phyloP scores from a whole-genome alignment of 768 basidiomycete genomes.

The Trametes cinnabarina region DNA sequence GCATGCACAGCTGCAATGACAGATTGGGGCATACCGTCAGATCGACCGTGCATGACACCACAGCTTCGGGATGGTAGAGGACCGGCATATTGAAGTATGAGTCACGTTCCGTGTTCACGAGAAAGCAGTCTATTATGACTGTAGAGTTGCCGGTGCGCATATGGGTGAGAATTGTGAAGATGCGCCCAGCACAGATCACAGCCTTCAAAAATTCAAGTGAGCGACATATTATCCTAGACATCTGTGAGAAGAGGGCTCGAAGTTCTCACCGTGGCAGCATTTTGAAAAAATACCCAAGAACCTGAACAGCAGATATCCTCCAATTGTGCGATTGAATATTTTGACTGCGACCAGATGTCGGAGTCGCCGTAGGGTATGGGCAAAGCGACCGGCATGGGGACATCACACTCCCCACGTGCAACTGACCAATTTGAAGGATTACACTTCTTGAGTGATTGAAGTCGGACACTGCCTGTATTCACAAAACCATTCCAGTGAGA shows the following conservation, averaged over 20 bases:
- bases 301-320: not conserved
- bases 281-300: constrained; percentile 7
- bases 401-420: not conserved
- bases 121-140: not conserved
- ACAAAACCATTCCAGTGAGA: not conserved
- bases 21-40: not conserved
- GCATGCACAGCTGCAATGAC: not conserved
- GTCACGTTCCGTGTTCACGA: not conserved
- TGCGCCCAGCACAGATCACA: not conserved
- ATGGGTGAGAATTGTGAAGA: not conserved
- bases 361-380: not conserved
- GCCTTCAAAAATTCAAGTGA: not conserved
- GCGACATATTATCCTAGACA: no score
- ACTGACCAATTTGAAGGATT: not conserved
- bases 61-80: not conserved
- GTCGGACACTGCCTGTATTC: not conserved
- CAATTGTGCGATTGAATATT: not conserved
- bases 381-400: not conserved
- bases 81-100: constrained; percentile 5
- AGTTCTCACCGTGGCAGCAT: not conserved
- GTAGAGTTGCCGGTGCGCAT: not conserved
- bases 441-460: not conserved
- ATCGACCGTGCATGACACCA: not conserved
- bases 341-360: not conserved
- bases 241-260: no score